These are phyloP conservation scores for Vaccinium corymbosum DNA, from an alignment of 148 eudicot genomes.

Conservation along the genomic window DNA sequence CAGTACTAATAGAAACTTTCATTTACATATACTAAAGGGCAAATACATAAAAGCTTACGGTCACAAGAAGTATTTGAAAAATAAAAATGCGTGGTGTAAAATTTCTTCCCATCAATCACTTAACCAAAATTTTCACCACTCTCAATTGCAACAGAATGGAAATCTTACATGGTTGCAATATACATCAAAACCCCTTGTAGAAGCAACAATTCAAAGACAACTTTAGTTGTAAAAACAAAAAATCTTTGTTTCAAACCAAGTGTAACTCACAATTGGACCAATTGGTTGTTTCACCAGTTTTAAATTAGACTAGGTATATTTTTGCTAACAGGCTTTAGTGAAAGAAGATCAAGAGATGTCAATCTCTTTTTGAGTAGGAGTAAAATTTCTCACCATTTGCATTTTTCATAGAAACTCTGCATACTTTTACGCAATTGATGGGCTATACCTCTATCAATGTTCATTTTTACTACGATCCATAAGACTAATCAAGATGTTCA, in stretches of 20 bases:
- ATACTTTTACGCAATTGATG: background rate
- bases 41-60: background rate
- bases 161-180: background rate
- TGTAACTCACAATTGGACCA: background rate
- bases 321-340: background rate
- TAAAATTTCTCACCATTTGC: background rate
- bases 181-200: background rate
- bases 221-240: background rate
- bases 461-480: background rate
- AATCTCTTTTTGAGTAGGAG: background rate
- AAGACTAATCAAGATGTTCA: background rate
- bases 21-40: background rate
- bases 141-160: background rate
- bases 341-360: background rate
- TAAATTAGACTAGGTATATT: background rate
- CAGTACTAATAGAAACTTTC: background rate
- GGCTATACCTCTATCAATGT: background rate
- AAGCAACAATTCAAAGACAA: slow-evolving; percentile 1
- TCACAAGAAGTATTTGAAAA: background rate
- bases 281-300: background rate
- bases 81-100: background rate
- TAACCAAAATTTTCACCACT: background rate
- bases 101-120: background rate
- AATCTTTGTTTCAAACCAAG: background rate
- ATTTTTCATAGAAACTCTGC: background rate